These are phyloP conservation scores for Syzygium syzygioides DNA, from an alignment of 441 rosid genomes.

Conservation along the genomic window DNA sequence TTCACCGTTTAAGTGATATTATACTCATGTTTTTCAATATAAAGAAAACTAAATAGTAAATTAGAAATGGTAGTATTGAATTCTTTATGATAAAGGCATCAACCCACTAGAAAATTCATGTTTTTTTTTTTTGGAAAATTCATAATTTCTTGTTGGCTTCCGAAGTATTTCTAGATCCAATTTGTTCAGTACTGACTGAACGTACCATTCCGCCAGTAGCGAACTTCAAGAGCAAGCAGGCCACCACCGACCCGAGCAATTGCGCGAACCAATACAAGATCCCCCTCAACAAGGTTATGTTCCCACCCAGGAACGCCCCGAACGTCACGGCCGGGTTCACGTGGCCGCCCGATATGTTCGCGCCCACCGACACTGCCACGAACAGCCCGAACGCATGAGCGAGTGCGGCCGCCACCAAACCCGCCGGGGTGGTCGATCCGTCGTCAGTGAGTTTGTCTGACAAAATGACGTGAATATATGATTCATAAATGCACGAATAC, in stretches of 20 bases:
- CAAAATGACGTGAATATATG: not conserved
- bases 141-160: not conserved
- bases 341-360: conserved; percentile 59
- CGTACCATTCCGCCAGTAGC: conserved; percentile 48
- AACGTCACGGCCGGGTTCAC: conserved; percentile 64
- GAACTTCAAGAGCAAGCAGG: conserved; percentile 51
- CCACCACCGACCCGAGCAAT: conserved; percentile 53
- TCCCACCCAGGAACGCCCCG: conserved; percentile 53
- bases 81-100: not conserved
- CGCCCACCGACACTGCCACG: conserved; percentile 48
- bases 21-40: not conserved
- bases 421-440: conserved; percentile 50
- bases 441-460: conserved; percentile 39
- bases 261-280: conserved; percentile 56
- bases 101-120: not conserved
- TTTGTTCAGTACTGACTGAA: not conserved
- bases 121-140: not conserved
- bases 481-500: not conserved
- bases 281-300: conserved; percentile 41
- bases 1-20: not conserved
- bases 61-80: not conserved
- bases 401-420: conserved; percentile 45
- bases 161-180: not conserved
- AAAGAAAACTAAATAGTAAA: not conserved
- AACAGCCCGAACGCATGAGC: conserved; percentile 50